Base-by-base conservation (phyloP, 495 filamentous ascomycete species). In the Hypoxylon fragiforme region DNA sequence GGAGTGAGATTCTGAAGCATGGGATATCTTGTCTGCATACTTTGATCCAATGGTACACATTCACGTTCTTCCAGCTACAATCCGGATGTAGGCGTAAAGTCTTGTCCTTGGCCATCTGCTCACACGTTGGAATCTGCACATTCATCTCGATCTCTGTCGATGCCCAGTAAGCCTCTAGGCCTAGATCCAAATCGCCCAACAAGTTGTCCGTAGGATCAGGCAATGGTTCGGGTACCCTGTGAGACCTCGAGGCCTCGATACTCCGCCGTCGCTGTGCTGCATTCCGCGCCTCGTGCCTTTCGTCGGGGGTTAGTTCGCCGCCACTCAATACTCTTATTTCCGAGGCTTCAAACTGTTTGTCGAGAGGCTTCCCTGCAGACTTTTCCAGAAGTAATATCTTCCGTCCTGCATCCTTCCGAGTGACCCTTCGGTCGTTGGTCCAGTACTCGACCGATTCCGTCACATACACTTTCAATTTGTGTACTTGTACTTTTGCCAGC, bases 31-130 rank as follows among this genome's bases (percentile, higher is more conserved):
- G n/a, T n/a, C n/a, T n/a, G 59, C 78, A 41, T 82, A 95, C 94
- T 85, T 98, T 98, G 64, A 98, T 97, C 94, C 95, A 97, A 67
- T 98, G 94, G 62, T 92, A 91, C 39, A 98, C 92, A 63, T 96
- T 90, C 34, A 96, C 96, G 49, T 95, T 94, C 69, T 89, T 87
- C 77, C 92, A 97, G 12, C 94, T 96, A 40, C 91, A 96, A 61
- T 97, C 92, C 53, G 94, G 95, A 68, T 95, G 89, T 40, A 98
- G 70, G 47, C 84, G 82, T 31, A 89, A 76, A 21, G 65, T 64
- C 65, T 86, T 86, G 55, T 95, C 90, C 42, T 86, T 86, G 21
- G 87, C 85, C 88, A 95, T 96, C 60, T 82, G 83, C 54, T 90
- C 85, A 64, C 94, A 98, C 32, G 92, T 95, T 3, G 94, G 94